Base-by-base conservation (phyloP, 495 filamentous ascomycete species). In the Aspergillus diversus region DNA sequence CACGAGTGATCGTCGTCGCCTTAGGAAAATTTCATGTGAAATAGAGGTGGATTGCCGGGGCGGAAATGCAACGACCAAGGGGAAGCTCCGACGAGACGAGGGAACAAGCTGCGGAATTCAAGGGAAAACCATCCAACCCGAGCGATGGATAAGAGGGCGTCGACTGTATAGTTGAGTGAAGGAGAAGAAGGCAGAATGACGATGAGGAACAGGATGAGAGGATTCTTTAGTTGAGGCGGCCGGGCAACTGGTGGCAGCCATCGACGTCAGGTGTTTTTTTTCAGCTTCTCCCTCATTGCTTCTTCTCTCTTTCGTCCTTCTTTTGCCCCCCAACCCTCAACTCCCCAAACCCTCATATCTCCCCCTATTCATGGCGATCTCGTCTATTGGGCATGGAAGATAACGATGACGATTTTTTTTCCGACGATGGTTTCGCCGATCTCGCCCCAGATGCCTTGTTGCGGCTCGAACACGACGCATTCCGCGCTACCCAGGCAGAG, bases 341-440 rank as follows among this genome's bases (percentile, higher is more conserved):
- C 33, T 43, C 7, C 59, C 63, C 51, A 52, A 48, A 35, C 21
- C 57, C 34, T 54, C 34, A 17, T 16, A 21, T 21, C 50, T 46
- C 31, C 12, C 34, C 11, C 47, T 58, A 72, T 80, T 80, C 77
- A 81, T 79, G 81, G 77, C 78, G 70, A 70, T 60, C 63, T 65
- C 63, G 33, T 33, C 69, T 60, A 47, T 68, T 55, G 77, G 80
- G 80, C 72, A 87, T 87, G 84, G 84, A 84, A 69, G 76, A 77
- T 63, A 77, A 76, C 77, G 84, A 84, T 66, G 86, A 89, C 72
- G 87, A 88, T 57, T 82, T 80, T 70, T 89, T 88, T 75, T 86
- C 81, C 63, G 89, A 89, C 71, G 84, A 89, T 69, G 83, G 81
- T 66, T 77, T 87, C 64, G 86, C 87, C 66, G 78, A 76, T 58